phyloP scores from a whole-genome alignment of 495 filamentous ascomycete species.

The Wilcoxina mikolae region DNA sequence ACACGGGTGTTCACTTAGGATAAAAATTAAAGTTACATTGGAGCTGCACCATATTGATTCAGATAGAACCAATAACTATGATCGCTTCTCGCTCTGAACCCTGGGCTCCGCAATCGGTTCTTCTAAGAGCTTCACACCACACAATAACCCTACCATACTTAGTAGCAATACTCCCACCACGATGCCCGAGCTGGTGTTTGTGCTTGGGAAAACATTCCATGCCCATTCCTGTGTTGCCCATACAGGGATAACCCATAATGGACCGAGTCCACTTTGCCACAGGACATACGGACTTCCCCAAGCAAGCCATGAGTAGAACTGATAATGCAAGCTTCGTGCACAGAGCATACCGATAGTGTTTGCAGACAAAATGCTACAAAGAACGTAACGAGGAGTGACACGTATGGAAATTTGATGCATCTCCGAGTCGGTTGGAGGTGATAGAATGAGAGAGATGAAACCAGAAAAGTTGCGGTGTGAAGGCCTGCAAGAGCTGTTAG shows the following conservation, averaged over 20 bases:
- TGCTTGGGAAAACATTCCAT: conserved; percentile 95
- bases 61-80: no score
- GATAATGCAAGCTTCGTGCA: conserved; percentile 84
- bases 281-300: conserved; percentile 87
- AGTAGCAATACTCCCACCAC: conserved; percentile 57
- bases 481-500: conserved; percentile 9
- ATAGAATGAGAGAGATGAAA: conserved; percentile 15
- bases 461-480: conserved; percentile 34
- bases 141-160: conserved; percentile 50
- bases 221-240: conserved; percentile 90
- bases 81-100: no score
- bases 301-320: conserved; percentile 87
- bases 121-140: conserved; percentile 30
- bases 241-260: conserved; percentile 49
- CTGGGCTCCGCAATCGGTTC: no score
- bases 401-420: conserved; percentile 40
- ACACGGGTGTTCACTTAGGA: no score
- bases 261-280: conserved; percentile 65
- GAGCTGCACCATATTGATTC: no score
- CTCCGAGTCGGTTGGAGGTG: conserved; percentile 34
- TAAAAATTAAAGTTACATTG: no score
- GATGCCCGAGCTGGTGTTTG: conserved; percentile 54
- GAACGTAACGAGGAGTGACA: conserved; percentile 59
- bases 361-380: conserved; percentile 63
- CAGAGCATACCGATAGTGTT: conserved; percentile 78